Evolutionary conservation across 225 moss, liverwort and hornwort genomes (phyloP), one percentile per base, ranked within the genome.

Genomic region (Polytrichum commune): DNA sequence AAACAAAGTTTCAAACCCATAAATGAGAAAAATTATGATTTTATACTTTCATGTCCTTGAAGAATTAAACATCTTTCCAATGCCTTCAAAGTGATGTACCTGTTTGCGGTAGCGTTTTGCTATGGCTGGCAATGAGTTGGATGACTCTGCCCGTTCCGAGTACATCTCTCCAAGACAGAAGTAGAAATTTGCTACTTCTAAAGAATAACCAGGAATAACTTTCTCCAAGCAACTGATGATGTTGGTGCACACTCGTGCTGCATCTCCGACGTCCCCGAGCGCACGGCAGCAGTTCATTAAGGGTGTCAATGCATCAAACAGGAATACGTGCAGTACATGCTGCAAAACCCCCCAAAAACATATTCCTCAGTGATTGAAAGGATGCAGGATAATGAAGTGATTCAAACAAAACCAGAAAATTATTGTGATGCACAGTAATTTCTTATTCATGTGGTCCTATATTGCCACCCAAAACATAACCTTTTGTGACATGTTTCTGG

Each of bases 101-200:
- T 89, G 84, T 81, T 92, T 95, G 71, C 81, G 84, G 53, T 86
- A 87, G 55, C 82, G 87, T 72, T 90, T 95, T 74, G 71, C 77
- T 69, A 92, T 76, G 67, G 89, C 83, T 74, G 68, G 63, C 69
- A 72, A 82, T 32, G 87, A 82, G 68, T 68, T 69, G 3, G 81
- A 75, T 70, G 81, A 74, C 63, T 92, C 83, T 8, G 84, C 81
- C 70, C 86, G 85, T 70, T 92, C 87, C 23, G 65, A 67, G 80
- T 90, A 90, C 92, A 95, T 89, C 80, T 95, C 95, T 69, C 90
- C 90, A 73, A 92, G 86, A 68, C 95, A 95, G 64, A 87, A 92
- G 75, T 95, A 92, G 68, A 94, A 94, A 62, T 87, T 90, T 54
- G 87, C 92, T 58, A 87, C 68, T 82, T 95, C 90, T 64, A 89